Conservation (phyloP, 2,329 filamentous ascomycete species). For the Calonectria henricotiae region DNA sequence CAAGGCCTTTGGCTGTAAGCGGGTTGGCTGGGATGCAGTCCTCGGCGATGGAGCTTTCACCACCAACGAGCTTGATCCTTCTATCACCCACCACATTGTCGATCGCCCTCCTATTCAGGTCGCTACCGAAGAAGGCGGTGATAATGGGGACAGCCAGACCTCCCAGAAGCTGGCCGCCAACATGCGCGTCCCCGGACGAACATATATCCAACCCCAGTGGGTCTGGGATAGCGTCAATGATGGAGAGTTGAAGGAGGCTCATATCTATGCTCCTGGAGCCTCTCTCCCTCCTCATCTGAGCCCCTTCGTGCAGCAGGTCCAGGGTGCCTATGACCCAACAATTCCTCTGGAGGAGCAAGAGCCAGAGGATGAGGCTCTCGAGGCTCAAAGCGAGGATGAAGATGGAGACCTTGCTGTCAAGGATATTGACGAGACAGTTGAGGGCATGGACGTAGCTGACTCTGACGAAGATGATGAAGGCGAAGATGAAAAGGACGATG, state of each 20-base stretch:
- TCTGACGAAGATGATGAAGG: constrained; percentile 66
- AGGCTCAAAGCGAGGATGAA: constrained; percentile 74
- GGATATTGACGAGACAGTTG: constrained; percentile 64
- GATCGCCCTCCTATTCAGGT: constrained; percentile 86
- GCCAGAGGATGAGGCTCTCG: constrained; percentile 86
- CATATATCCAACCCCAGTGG: constrained; percentile 98
- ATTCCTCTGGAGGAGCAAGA: constrained; percentile 90
- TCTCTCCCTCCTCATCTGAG: constrained; percentile 94
- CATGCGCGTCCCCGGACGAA: constrained; percentile 89
- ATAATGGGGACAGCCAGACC: constrained; percentile 75
- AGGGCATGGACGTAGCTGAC: constrained; percentile 67
- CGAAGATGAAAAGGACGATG: constrained; percentile 65
- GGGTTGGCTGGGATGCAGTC: constrained; percentile 94
- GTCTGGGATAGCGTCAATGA: constrained; percentile 98
- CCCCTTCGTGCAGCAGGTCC: constrained; percentile 91
- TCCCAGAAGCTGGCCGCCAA: constrained; percentile 73
- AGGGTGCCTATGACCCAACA: constrained; percentile 93
- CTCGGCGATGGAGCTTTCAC: constrained; percentile 95
- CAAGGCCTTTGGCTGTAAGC: constrained; percentile 94
- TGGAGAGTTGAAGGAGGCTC: constrained; percentile 87
- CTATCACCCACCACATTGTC: constrained; percentile 97
- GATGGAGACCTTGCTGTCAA: constrained; percentile 48
- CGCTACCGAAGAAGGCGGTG: constrained; percentile 66
- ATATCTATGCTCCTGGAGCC: constrained; percentile 91
- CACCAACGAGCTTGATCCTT: constrained; percentile 86